Evolutionary conservation across 2,329 filamentous ascomycete genomes (phyloP), one percentile per base, ranked within the genome.

Genomic region (Ceratocystis harringtonii): DNA sequence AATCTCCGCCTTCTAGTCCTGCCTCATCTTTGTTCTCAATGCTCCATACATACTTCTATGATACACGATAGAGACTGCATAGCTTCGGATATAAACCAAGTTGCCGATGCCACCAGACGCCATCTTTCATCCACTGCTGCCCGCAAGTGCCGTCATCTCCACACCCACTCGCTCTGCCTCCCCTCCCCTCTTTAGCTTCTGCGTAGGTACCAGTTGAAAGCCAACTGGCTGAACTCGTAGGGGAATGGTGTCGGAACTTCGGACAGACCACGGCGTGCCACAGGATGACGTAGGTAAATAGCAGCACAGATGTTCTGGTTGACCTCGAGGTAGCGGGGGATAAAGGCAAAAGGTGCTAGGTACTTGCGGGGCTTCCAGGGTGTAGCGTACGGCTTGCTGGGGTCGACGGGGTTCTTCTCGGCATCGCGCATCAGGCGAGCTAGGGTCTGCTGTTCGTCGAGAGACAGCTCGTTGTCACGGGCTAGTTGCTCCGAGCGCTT

Each of bases 261-360:
- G 3, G 88, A 86, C 69, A 84, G 72, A 10, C 92, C 91, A 2
- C 87, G 87, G 68, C 92, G 82, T 30, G 90, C 94, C 55, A 97
- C 92, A 0, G 94, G 94, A 78, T 99, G 92, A 66, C 94, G 83
- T 68, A 99, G 78, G 75, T 99, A 99, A 50, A 99, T 91, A 10
- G 94, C 94, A 0, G 92, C 87, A 76, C 94, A 99, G 71, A 97
- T 88, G 72, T 92, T 95, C 75, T 95, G 94, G 79, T 97, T 96
- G 71, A 99, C 94, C 78, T 99, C 95, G 68, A 99, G 83, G 75
- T 97, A 99, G 64, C 89, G 81, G 10, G 94, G 94, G 70, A 99
- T 91, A 76, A 96, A 96, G 28, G 92, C 91, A 76, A 99, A 99
- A 0, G 92, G 86, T 63, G 84, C 81, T 89, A 99, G 95, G 76